Base-by-base conservation (phyloP, 2,329 filamentous ascomycete species). In the Nemania serpens region DNA sequence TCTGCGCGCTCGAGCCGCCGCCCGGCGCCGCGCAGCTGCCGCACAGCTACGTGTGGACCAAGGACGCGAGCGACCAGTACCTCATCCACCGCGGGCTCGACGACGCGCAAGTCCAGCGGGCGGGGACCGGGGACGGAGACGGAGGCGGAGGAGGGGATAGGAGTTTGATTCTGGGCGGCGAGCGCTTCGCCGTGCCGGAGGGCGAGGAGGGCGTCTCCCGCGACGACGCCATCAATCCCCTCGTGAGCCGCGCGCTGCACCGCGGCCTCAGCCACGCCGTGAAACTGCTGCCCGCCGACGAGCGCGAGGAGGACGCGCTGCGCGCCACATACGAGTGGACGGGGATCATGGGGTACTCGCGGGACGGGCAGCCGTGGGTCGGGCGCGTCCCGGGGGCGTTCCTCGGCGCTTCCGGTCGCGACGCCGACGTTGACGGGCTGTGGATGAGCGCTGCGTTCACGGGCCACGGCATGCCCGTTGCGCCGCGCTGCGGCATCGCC, bases 381-480 rank as follows among this genome's bases (percentile, higher is more conserved):
- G 91, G 90, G 0, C 75, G 77, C 10, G 83, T 93, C n/a, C 86
- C 87, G 0, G 75, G 75, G 37, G 69, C 72, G 5, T 66, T 82
- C 22, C 75, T 82, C 5, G 85, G 18, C 5, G 53, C 29, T 1
- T 10, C 7, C 3, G 41, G 4, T 1, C 20, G 42, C 5, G 34
- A 2, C 11, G 18, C 25, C n/a, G 39, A 45, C 10, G 29, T 9
- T 17, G 42, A 79, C 2, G 87, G 87, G 0, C 66, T 91, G 55
- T 91, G 81, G 78, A 65, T 91, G 12, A 83, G 82, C 62, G 88
- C 82, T 2, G 89, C 87, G 2, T 91, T 89, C 69, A 89, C 88
- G 5, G 88, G 87, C 0, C 90, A 93, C 73, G 91, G 91, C 0
- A 92, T 93, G 89, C 89, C 90, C 18, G 87, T 88, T 67, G 86